Percentiles rank a stretch among this genome's conserved stretches.
Evolutionary conservation across 495 filamentous ascomycete genomes (phyloP).

Genomic region (Schizothecium vesticola): DNA sequence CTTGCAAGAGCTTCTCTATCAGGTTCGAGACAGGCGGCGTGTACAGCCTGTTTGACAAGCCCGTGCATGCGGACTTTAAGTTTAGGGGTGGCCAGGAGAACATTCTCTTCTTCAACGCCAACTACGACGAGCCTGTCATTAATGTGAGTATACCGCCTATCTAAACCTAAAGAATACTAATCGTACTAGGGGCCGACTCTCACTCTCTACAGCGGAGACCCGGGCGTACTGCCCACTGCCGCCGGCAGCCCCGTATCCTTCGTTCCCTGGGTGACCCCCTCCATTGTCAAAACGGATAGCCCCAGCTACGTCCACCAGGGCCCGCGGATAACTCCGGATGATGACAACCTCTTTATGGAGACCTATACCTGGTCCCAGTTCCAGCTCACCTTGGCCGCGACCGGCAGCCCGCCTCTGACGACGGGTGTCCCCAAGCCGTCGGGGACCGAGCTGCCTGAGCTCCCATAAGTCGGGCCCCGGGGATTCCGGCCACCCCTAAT

Average conservation of each 20-base stretch:
- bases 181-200: not conserved
- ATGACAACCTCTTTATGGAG: not conserved
- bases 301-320: not conserved
- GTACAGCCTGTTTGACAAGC: not conserved
- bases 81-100: not conserved
- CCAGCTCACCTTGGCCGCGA: not conserved
- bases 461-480: too few relatives aligned
- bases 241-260: not conserved
- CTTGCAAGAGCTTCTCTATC: not conserved
- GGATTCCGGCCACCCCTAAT: too few relatives aligned
- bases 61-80: not conserved
- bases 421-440: constrained; percentile 3
- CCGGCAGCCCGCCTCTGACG: not conserved
- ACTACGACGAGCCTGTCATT: not conserved
- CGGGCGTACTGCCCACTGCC: not conserved
- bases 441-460: not conserved
- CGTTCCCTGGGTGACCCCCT: not conserved
- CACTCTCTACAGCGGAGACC: not conserved
- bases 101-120: not conserved
- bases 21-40: not conserved
- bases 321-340: not conserved
- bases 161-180: not conserved
- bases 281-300: not conserved
- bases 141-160: not conserved
- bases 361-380: not conserved